These are phyloP conservation scores for Candida quercuum DNA, from an alignment of 805 yeast species.

Conservation along the genomic window DNA sequence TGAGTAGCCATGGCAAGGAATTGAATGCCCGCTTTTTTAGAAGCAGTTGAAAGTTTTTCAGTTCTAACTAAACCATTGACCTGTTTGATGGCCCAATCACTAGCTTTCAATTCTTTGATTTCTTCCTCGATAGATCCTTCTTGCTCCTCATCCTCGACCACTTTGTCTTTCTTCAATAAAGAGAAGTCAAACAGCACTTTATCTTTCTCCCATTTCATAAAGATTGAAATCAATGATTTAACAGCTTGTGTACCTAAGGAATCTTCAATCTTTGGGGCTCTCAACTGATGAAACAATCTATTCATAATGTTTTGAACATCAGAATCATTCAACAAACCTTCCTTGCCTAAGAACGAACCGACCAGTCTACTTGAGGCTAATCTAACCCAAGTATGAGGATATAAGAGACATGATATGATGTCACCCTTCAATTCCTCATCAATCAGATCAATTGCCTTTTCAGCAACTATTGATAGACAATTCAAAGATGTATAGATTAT, in stretches of 20 bases:
- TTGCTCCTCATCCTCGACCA: conserved; percentile 16
- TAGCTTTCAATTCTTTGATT: conserved; percentile 28
- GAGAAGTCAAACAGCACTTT: conserved; percentile 28
- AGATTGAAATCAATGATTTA: conserved; percentile 57
- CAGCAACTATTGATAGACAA: conserved; percentile 39
- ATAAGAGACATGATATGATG: conserved; percentile 53
- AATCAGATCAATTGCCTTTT: conserved; percentile 22
- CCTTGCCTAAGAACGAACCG: conserved; percentile 44
- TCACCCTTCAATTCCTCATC: conserved; percentile 31
- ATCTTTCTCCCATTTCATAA: conserved; percentile 52
- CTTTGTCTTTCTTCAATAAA: conserved; percentile 20
- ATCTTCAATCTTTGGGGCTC: conserved; percentile 70
- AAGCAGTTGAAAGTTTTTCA: conserved; percentile 51
- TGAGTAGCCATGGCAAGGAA: conserved; percentile 61
- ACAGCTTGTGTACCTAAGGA: conserved; percentile 58
- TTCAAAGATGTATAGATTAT: conserved; percentile 61
- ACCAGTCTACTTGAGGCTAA: conserved; percentile 56
- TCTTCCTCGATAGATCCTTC: conserved; percentile 21
- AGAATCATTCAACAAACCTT: conserved; percentile 30
- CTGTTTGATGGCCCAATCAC: conserved; percentile 60
- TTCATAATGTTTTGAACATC: conserved; percentile 65
- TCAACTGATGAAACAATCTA: conserved; percentile 68
- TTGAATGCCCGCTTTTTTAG: conserved; percentile 67
- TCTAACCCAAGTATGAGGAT: conserved; percentile 92
- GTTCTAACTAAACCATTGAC: conserved; percentile 59